phyloP scores from a whole-genome alignment of 176 grass and related monocot genomes.

The Eragrostis nindensis region DNA sequence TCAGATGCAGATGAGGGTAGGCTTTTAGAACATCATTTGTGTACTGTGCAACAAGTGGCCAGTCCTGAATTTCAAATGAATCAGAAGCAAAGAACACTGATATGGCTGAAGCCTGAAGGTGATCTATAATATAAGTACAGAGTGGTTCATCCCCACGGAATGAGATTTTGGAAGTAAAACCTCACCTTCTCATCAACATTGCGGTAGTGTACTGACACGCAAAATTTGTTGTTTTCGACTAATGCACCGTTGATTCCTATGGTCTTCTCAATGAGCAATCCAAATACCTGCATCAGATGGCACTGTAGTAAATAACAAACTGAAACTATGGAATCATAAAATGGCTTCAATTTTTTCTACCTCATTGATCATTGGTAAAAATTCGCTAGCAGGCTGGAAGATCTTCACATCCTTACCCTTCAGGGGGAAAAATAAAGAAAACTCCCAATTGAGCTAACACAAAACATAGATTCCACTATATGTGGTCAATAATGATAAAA shows the following conservation, averaged over 20 bases:
- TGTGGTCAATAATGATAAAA: background rate
- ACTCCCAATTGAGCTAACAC: background rate
- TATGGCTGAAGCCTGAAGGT: background rate
- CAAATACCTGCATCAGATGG: conserved; percentile 52
- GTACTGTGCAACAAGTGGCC: conserved; percentile 37
- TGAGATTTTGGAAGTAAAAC: background rate
- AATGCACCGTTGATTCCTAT: conserved; percentile 50
- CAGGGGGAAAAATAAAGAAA: background rate
- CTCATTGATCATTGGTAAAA: conserved; percentile 72
- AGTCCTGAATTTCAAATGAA: conserved; percentile 45
- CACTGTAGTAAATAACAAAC: background rate
- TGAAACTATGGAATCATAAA: background rate
- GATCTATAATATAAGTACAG: background rate
- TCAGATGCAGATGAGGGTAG: conserved; percentile 45
- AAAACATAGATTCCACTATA: background rate
- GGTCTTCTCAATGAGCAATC: conserved; percentile 59
- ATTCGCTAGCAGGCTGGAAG: conserved; percentile 68
- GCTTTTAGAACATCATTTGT: conserved; percentile 44
- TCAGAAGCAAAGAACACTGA: conserved; percentile 11
- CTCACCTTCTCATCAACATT: conserved; percentile 65
- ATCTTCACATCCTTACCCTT: conserved; percentile 63
- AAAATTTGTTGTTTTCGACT: conserved; percentile 84
- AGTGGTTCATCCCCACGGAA: background rate
- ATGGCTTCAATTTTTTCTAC: conserved; percentile 24
- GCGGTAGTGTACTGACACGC: conserved; percentile 77